Conservation (phyloP, 208 protist species). For the Giardia muris region DNA sequence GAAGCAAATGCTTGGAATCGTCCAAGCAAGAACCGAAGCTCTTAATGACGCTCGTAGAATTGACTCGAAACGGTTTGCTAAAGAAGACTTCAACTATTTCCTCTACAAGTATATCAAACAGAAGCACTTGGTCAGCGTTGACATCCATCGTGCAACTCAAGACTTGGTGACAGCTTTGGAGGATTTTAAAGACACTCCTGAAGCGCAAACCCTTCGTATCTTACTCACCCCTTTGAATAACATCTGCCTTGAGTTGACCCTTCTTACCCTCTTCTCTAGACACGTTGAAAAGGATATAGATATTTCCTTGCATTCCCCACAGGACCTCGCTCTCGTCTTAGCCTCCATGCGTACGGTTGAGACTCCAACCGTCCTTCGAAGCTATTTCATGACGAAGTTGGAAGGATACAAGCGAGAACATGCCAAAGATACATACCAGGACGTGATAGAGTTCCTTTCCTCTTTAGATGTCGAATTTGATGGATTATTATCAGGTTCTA, state of each 20-base stretch:
- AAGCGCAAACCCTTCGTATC: not conserved
- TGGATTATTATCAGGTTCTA: not conserved
- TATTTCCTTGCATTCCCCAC: not conserved
- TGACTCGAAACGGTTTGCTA: not conserved
- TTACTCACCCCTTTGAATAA: not conserved
- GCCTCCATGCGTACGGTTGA: not conserved
- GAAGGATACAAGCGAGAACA: not conserved
- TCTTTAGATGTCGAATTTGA: not conserved
- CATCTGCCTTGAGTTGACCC: not conserved
- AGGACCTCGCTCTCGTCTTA: not conserved
- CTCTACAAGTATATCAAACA: not conserved
- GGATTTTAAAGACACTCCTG: not conserved
- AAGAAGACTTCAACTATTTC: not conserved
- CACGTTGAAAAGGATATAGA: not conserved
- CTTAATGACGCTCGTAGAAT: not conserved
- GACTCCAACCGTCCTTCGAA: not conserved
- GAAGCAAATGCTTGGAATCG: not conserved
- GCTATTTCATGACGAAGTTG: not conserved
- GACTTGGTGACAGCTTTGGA: not conserved
- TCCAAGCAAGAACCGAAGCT: not conserved
- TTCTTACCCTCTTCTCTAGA: not conserved
- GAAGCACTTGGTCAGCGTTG: not conserved
- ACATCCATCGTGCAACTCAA: not conserved
- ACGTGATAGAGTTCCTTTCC: not conserved
- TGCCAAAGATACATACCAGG: not conserved